phyloP scores from a whole-genome alignment of 1,139 yeast genomes.

The Geotrichum bryndzae region DNA sequence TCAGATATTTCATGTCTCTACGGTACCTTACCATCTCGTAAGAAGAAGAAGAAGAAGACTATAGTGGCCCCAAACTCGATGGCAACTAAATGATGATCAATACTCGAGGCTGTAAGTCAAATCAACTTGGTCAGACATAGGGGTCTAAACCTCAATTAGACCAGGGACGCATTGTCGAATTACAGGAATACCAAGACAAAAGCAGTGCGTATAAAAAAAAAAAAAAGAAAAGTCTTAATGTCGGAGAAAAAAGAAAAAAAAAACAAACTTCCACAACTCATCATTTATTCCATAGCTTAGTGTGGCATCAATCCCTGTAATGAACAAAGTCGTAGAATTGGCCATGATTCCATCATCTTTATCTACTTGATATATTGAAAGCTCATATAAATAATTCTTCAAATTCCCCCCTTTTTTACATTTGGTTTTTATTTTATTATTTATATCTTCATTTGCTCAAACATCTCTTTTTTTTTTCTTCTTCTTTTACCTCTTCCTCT shows the following conservation, averaged over 20 bases:
- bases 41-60: too few relatives aligned
- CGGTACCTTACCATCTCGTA: too few relatives aligned
- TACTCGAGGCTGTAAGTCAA: background rate
- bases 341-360: background rate
- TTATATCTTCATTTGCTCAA: background rate
- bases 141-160: background rate
- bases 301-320: background rate
- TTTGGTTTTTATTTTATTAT: background rate
- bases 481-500: background rate
- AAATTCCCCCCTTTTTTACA: background rate
- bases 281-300: background rate
- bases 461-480: background rate
- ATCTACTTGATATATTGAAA: background rate
- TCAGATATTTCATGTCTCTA: too few relatives aligned
- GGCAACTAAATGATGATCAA: background rate
- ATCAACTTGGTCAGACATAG: background rate
- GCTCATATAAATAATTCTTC: background rate
- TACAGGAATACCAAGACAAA: background rate
- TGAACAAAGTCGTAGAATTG: background rate
- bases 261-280: background rate
- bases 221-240: background rate
- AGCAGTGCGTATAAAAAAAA: background rate
- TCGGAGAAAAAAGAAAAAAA: background rate
- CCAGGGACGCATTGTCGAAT: background rate
- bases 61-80: too few relatives aligned